These are phyloP conservation scores for Cucumis sativus DNA, from an alignment of 306 rosid genomes.

Conservation along the genomic window DNA sequence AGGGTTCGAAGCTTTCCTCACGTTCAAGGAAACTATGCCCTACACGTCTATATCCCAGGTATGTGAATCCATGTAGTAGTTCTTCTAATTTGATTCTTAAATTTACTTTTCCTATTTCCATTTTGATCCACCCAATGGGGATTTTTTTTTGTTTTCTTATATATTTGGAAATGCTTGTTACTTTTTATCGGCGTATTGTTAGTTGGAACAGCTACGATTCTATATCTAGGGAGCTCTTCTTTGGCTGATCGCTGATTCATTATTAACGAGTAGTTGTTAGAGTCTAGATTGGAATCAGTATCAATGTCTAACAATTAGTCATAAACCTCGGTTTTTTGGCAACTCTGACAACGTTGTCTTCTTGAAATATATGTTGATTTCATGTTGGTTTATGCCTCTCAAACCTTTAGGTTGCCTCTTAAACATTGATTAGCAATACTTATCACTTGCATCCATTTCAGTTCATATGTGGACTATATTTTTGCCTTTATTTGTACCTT, in stretches of 20 bases:
- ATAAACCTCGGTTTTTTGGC: neutral
- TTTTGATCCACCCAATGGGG: neutral
- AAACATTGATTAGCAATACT: neutral
- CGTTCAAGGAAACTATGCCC: slow-evolving; percentile 68
- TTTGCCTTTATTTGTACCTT: neutral
- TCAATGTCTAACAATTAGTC: neutral
- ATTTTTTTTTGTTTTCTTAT: neutral
- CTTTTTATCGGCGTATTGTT: neutral
- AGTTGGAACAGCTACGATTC: neutral
- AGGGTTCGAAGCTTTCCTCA: slow-evolving; percentile 77
- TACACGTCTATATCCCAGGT: slow-evolving; percentile 84
- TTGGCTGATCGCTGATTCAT: neutral
- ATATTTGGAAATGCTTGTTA: neutral
- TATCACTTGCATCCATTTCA: neutral
- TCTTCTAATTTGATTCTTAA: neutral
- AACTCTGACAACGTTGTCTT: neutral
- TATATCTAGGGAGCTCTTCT: neutral
- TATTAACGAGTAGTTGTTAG: neutral
- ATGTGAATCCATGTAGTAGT: too few relatives aligned
- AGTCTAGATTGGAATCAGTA: neutral
- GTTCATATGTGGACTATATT: neutral
- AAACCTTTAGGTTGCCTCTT: neutral
- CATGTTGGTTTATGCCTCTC: neutral
- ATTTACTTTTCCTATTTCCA: neutral
- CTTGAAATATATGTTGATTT: neutral